Conservation (phyloP, 495 filamentous ascomycete genomes). For the Tuber melanosporum region DNA sequence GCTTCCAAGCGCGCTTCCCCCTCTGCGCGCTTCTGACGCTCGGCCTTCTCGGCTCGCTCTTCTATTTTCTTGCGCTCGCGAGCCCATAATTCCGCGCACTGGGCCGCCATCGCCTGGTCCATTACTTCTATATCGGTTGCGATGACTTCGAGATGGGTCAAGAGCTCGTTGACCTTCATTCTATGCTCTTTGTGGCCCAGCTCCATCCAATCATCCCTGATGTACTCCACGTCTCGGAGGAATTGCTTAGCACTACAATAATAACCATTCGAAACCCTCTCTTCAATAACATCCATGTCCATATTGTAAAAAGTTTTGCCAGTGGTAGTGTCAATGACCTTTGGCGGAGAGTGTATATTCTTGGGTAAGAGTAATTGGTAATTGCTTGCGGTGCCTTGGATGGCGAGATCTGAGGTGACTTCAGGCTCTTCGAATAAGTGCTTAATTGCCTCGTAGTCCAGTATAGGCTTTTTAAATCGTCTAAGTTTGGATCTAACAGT, state of each 20-base stretch:
- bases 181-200: constrained; percentile 68
- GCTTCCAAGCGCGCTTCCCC: constrained; percentile 26
- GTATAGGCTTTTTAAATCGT: constrained; percentile 70
- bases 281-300: constrained; percentile 87
- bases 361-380: constrained; percentile 1
- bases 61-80: constrained; percentile 62
- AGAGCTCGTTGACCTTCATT: constrained; percentile 80
- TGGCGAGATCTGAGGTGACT: constrained; percentile 59
- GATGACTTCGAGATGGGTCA: constrained; percentile 88
- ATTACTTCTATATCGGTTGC: constrained; percentile 58
- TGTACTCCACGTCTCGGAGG: constrained; percentile 69
- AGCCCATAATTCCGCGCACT: constrained; percentile 67
- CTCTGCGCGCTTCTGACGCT: constrained; percentile 27
- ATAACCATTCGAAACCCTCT: constrained; percentile 86
- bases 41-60: constrained; percentile 54
- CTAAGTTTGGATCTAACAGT: constrained; percentile 79
- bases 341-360: constrained; percentile 18
- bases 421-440: constrained; percentile 69
- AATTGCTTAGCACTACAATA: constrained; percentile 87
- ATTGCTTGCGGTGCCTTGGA: not conserved
- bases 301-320: constrained; percentile 90
- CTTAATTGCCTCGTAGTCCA: constrained; percentile 62
- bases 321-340: constrained; percentile 44
- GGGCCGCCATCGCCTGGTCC: constrained; percentile 54
- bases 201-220: constrained; percentile 74